A percentile compares a stretch with the other conserved stretches of the same genome.
Evolutionary conservation across 306 rosid species (phyloP).

Genomic region (Prunus mira): DNA sequence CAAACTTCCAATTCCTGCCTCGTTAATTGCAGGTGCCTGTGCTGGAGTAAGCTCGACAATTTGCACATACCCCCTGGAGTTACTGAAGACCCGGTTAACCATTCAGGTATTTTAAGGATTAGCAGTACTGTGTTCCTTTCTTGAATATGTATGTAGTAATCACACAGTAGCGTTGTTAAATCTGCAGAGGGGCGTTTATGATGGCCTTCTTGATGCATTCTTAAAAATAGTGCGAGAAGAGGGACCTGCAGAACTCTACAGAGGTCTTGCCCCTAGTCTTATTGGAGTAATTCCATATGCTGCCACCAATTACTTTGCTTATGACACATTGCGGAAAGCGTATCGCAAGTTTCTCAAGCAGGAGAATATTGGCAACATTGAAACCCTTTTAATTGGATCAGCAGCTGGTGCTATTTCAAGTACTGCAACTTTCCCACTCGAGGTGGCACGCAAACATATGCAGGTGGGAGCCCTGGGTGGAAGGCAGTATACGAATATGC

Average conservation of each 20-base stretch:
- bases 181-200: slow-evolving; percentile 78
- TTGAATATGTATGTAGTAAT: not conserved
- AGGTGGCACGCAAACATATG: slow-evolving; percentile 99
- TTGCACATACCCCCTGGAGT: slow-evolving; percentile 86
- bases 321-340: slow-evolving; percentile 74
- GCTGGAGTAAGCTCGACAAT: slow-evolving; percentile 96
- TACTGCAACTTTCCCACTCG: slow-evolving; percentile 87
- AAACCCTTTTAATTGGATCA: slow-evolving; percentile 92
- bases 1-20: slow-evolving; percentile 77
- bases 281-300: slow-evolving; percentile 92
- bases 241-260: slow-evolving; percentile 83
- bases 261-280: slow-evolving; percentile 91
- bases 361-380: slow-evolving; percentile 86
- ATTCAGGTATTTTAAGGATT: slow-evolving; percentile 57
- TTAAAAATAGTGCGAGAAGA: slow-evolving; percentile 72
- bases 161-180: slow-evolving; percentile 8
- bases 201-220: slow-evolving; percentile 80
- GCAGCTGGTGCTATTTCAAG: slow-evolving; percentile 94
- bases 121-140: slow-evolving; percentile 9
- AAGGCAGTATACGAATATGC: slow-evolving; percentile 69
- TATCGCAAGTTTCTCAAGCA: slow-evolving; percentile 67
- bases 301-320: slow-evolving; percentile 84
- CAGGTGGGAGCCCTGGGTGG: slow-evolving; percentile 91
- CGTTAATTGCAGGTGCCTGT: slow-evolving; percentile 93
- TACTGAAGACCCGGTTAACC: slow-evolving; percentile 89